These are phyloP conservation scores for Boletus tylopilopsis DNA, from an alignment of 768 basidiomycete genomes.

Conservation along the genomic window DNA sequence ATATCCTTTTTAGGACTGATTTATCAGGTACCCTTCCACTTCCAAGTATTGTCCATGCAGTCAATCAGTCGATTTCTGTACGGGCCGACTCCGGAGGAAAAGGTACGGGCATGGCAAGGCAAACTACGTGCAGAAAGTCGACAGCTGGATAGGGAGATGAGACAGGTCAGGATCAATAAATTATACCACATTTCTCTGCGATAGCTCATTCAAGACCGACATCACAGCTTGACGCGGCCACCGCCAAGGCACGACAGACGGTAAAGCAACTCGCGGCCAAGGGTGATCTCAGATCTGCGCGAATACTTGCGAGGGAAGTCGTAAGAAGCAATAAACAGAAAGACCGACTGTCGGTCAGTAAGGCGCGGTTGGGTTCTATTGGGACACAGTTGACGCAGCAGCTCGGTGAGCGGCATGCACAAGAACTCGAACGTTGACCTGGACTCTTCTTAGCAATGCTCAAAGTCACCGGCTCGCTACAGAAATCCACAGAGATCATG, in stretches of 20 bases:
- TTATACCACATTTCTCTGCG: conserved; percentile 6
- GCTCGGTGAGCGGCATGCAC: conserved; percentile 58
- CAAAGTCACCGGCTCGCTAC: conserved; percentile 96
- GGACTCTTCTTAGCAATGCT: conserved; percentile 64
- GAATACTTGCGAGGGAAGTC: conserved; percentile 91
- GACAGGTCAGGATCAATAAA: conserved; percentile 65
- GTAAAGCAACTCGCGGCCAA: conserved; percentile 89
- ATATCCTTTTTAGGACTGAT: conserved; percentile 13
- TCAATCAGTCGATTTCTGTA: conserved; percentile 91
- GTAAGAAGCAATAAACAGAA: conserved; percentile 94
- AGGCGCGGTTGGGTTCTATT: conserved; percentile 90
- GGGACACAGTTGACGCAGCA: conserved; percentile 87
- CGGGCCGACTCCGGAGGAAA: conserved; percentile 95
- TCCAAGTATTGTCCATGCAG: conserved; percentile 53
- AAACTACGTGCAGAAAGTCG: conserved; percentile 82
- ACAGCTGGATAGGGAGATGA: conserved; percentile 88
- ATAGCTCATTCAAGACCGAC: conserved; percentile 12
- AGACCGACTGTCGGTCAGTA: conserved; percentile 85
- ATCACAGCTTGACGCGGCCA: conserved; percentile 73
- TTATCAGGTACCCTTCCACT: background rate
- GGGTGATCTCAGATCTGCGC: conserved; percentile 89
- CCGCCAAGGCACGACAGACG: conserved; percentile 69
- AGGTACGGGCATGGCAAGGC: conserved; percentile 85
- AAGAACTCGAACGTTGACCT: background rate
- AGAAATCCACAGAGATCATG: conserved; percentile 99